phyloP scores from a whole-genome alignment of 2,329 filamentous ascomycete species.

The Trichoderma polysporum region DNA sequence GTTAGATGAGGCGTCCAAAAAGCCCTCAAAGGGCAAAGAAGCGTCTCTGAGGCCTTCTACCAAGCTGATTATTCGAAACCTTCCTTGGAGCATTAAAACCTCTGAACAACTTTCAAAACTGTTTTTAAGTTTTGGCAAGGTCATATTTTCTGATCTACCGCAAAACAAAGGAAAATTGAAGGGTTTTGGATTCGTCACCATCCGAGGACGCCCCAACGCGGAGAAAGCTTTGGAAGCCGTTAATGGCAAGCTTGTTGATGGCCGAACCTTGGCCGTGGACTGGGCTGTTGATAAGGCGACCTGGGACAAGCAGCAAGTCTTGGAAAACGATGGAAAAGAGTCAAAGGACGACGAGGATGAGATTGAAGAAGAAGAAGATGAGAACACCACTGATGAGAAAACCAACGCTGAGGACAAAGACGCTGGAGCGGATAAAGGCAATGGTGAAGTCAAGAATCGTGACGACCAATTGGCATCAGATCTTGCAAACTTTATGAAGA shows the following conservation, averaged over 20 bases:
- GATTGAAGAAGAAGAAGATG: conserved; percentile 25
- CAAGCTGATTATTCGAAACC: conserved; percentile 84
- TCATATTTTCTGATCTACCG: conserved; percentile 83
- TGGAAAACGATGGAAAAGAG: conserved; percentile 38
- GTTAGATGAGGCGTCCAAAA: conserved; percentile 40
- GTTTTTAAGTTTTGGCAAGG: conserved; percentile 86
- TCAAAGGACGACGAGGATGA: conserved; percentile 32
- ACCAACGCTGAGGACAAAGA: conserved; percentile 32
- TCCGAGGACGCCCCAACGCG: conserved; percentile 86
- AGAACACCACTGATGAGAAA: conserved; percentile 33
- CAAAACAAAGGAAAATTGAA: conserved; percentile 73
- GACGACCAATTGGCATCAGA: conserved; percentile 46
- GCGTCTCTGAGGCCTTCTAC: conserved; percentile 63
- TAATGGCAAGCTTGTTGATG: conserved; percentile 89
- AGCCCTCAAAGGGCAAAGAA: conserved; percentile 54
- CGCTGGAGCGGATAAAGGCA: conserved; percentile 29
- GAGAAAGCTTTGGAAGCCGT: conserved; percentile 81
- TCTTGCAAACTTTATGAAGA: conserved; percentile 58
- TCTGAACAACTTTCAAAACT: conserved; percentile 75
- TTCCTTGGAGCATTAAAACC: conserved; percentile 94
- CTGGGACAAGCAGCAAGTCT: conserved; percentile 67
- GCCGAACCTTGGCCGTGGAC: conserved; percentile 85
- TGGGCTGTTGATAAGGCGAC: conserved; percentile 92
- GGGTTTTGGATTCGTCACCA: conserved; percentile 90
- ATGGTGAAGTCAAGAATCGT: conserved; percentile 37